Base-by-base conservation (phyloP, 768 basidiomycete genomes). In the Tulasnella sp. region DNA sequence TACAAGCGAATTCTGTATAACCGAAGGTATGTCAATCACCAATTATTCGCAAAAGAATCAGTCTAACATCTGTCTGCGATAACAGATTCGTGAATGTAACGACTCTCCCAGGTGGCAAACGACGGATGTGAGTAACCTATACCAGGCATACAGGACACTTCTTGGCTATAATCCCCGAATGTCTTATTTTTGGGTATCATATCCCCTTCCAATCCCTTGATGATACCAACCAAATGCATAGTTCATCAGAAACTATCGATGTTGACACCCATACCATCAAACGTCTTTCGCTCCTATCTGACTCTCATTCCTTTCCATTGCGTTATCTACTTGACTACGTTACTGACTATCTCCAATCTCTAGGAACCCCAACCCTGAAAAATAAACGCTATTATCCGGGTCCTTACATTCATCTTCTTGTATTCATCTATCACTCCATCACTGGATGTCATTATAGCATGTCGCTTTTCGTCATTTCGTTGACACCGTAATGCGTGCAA, bases 241-340 rank as follows among this genome's bases (percentile, higher is more conserved):
- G 90, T 92, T 91, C 88, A 92, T 85, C 89, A 81, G 88, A 93
- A 86, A 67, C 68, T 54, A 64, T 68, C 66, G 62, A 67, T 90
- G 87, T 85, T 79, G 83, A 90, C 69, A 81, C 74, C 68, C 69
- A 77, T 87, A 86, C 83, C 77, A 71, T n/a, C 32, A 34, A 61
- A 77, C 66, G 88, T 95, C 90, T 92, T 92, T 92, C 90, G 89
- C 90, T 92, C 88, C 89, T 92, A 92, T 92, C 88, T 92, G 90
- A 92, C n/a, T 67, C 56, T 58, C 56, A 61, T 47, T 58, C 49
- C 45, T 37, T 42, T 37, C 51, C 48, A n/a, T n/a, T n/a, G n/a
- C n/a, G n/a, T n/a, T n/a, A n/a, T n/a, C n/a, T n/a, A n/a, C n/a
- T n/a, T n/a, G n/a, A n/a, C n/a, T n/a, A n/a, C n/a, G n/a, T n/a